Evolutionary conservation across 768 basidiomycete species (phyloP), one percentile per base, ranked within the genome.

Genomic region (Pleurotus giganteus): DNA sequence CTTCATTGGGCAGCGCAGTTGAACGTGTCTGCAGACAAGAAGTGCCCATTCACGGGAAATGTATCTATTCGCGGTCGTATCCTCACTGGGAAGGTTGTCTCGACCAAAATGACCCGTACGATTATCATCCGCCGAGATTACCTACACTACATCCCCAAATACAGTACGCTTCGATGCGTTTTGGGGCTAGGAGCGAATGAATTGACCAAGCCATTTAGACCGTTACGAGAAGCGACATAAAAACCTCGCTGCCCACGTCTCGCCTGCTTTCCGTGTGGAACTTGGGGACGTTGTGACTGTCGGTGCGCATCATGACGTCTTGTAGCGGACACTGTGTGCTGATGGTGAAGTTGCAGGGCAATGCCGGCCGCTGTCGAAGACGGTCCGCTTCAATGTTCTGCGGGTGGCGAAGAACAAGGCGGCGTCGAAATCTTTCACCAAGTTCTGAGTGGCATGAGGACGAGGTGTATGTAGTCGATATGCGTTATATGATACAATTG

Each of bases 71-170:
- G 97, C 69, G 97, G 97, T 54, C 95, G 97, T 66, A 99, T 99
- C 76, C 79, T 99, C 59, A 96, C 94, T 47, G 97, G 97, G 72
- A 92, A 92, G 73, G 96, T 99, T 59, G 80, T 98, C 58, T 98
- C 96, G 51, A 97, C 95, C 44, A 99, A 99, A 83, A 98, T 99
- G 97, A 96, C 89, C 71, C 92, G 96, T 70, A 98, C 97, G 57
- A 83, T 98, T 70, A 85, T 98, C 76, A 94, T 99, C 77, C 94
- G 97, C 61, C 81, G 90, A 61, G 90, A 94, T 74, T 93, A 93
- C 74, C 84, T 94, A 45, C 92, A 94, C 78, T 98, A 94, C 78
- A 84, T 99, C 72, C 93, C 95, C 63, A 99, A 99, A 82, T 99
- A 98, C 84, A 90, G 91, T 94, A 71, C 69, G 91, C 83, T 9